Evolutionary conservation across 2,329 filamentous ascomycete genomes (phyloP).

Genomic region (Verruconis gallopava): DNA sequence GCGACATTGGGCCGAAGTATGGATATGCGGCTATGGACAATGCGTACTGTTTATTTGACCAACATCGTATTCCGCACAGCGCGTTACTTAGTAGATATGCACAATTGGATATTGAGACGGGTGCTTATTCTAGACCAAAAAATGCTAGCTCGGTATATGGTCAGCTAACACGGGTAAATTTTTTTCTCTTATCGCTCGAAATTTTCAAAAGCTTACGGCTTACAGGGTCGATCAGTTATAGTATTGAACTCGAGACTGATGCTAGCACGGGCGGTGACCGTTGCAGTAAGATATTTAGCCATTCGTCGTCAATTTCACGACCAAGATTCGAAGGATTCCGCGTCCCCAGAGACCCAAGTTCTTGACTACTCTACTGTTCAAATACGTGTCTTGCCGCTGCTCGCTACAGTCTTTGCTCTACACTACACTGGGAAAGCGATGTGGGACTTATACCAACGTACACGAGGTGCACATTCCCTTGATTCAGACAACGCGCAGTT

Average conservation of each 20-base stretch:
- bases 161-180: conserved; percentile 35
- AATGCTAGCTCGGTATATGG: conserved; percentile 38
- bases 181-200: too few species aligned
- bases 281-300: conserved; percentile 38
- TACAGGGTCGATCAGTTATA: too few species aligned
- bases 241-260: conserved; percentile 39
- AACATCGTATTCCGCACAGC: conserved; percentile 33
- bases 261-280: conserved; percentile 39
- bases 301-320: conserved; percentile 38
- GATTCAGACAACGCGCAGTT: conserved; percentile 34
- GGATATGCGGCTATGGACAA: conserved; percentile 41
- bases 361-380: conserved; percentile 43
- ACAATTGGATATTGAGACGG: conserved; percentile 32
- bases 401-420: conserved; percentile 39
- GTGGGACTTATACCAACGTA: conserved; percentile 34
- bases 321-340: conserved; percentile 29
- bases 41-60: conserved; percentile 40
- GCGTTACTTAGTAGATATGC: conserved; percentile 38
- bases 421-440: conserved; percentile 38
- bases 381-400: conserved; percentile 38
- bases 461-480: conserved; percentile 34
- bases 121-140: conserved; percentile 31
- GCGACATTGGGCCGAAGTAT: conserved; percentile 43
- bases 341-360: conserved; percentile 32
- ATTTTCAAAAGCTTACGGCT: too few species aligned